phyloP scores from a whole-genome alignment of 1,284 basidiomycete species.

The Takashimella tepidaria region DNA sequence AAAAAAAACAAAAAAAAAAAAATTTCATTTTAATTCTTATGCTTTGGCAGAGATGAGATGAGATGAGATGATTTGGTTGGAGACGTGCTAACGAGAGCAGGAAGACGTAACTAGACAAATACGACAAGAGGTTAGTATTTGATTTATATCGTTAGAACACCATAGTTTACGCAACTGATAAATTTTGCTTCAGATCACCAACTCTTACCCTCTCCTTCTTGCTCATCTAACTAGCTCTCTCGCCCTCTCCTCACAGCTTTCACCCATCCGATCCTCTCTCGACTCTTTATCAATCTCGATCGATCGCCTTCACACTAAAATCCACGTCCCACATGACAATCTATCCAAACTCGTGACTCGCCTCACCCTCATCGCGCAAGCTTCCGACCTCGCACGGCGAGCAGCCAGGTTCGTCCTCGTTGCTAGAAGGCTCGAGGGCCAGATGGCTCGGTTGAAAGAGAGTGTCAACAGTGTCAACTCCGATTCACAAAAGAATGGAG shows the following conservation, averaged over 20 bases:
- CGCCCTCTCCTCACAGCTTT: conserved; percentile 53
- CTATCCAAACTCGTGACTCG: conserved; percentile 65
- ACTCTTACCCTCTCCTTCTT: conserved; percentile 47
- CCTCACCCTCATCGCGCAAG: conserved; percentile 69
- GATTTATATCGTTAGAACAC: conserved; percentile 41
- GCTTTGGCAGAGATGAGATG: no score
- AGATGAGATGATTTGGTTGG: neutral
- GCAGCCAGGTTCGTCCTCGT: conserved; percentile 76
- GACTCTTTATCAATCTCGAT: conserved; percentile 33
- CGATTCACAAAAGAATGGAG: neutral
- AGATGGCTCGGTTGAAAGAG: conserved; percentile 62
- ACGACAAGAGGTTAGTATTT: conserved; percentile 67
- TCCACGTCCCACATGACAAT: conserved; percentile 70
- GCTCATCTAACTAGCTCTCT: conserved; percentile 58
- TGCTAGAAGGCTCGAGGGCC: conserved; percentile 68
- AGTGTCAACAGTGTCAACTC: conserved; percentile 25
- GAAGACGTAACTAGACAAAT: conserved; percentile 86
- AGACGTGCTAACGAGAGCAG: no score
- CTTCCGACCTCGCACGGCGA: conserved; percentile 73
- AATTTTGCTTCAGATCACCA: conserved; percentile 39
- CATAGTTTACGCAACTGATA: conserved; percentile 43
- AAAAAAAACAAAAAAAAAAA: no score
- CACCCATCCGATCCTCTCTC: conserved; percentile 42
- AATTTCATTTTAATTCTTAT: no score
- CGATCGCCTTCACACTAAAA: conserved; percentile 70